A percentile compares a stretch with the other conserved stretches of the same genome.
phyloP scores from a whole-genome alignment of 1,284 basidiomycete genomes.

The Rhizopogon parksii region DNA sequence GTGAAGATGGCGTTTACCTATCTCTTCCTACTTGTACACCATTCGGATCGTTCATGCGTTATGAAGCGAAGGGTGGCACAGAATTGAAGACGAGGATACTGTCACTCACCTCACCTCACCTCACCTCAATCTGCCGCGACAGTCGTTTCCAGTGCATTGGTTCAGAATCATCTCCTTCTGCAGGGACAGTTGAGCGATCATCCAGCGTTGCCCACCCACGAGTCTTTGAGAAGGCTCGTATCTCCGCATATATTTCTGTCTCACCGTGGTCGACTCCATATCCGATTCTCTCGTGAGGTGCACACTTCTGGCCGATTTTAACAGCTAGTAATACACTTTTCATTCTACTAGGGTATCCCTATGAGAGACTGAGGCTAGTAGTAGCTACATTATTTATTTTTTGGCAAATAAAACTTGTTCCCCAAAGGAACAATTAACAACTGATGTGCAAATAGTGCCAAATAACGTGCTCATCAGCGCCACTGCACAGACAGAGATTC shows the following conservation, averaged over 20 bases:
- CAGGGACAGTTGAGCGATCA: not conserved
- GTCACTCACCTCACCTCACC: no score
- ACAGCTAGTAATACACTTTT: not conserved
- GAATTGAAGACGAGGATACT: no score
- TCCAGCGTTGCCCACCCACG: not conserved
- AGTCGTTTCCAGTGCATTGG: not conserved
- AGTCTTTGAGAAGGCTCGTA: not conserved
- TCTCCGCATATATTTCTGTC: conserved; percentile 1
- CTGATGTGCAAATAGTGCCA: not conserved
- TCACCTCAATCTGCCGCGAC: not conserved
- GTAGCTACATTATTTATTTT: not conserved
- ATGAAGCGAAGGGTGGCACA: not conserved
- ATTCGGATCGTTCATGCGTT: not conserved
- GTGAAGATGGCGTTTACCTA: not conserved
- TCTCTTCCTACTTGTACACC: not conserved
- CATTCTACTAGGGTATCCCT: no score
- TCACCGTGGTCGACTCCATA: not conserved
- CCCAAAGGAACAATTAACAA: not conserved
- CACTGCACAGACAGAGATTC: not conserved
- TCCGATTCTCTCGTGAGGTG: not conserved
- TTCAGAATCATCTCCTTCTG: not conserved
- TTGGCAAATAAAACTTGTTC: not conserved
- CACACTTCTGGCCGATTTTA: not conserved
- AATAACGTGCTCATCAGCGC: not conserved
- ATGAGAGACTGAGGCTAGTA: no score